Evolutionary conservation across 2,329 filamentous ascomycete genomes (phyloP).

Genomic region (Nigrograna mackinnonii): DNA sequence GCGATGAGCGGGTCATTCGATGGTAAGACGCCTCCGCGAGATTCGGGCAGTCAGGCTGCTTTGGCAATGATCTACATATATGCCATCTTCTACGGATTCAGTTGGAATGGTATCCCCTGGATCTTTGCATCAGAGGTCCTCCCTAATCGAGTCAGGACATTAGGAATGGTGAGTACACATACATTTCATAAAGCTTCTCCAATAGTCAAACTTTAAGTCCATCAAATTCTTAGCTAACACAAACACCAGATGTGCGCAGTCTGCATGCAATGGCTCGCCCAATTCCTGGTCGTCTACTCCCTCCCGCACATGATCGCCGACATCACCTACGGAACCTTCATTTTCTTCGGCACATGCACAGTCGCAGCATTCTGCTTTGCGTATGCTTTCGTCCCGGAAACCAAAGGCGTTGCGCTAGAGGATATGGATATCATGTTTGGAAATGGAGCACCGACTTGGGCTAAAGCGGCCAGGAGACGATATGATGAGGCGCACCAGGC

Average conservation of each 20-base stretch:
- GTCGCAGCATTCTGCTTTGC: slow-evolving; percentile 47
- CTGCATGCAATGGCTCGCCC: slow-evolving; percentile 3
- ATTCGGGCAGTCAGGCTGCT: slow-evolving; percentile 48
- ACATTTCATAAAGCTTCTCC: neutral
- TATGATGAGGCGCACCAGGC: slow-evolving; percentile 11
- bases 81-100: slow-evolving; percentile 66
- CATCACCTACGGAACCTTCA: slow-evolving; percentile 39
- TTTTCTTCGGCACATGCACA: slow-evolving; percentile 23
- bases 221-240: too few relatives aligned
- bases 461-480: slow-evolving; percentile 6
- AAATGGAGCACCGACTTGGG: slow-evolving; percentile 7
- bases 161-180: slow-evolving; percentile 1
- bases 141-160: slow-evolving; percentile 34
- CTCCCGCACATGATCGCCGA: slow-evolving; percentile 34
- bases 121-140: slow-evolving; percentile 62
- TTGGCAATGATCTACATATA: slow-evolving; percentile 70
- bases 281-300: slow-evolving; percentile 1
- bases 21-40: slow-evolving; percentile 21
- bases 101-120: slow-evolving; percentile 60
- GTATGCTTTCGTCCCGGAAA: slow-evolving; percentile 73
- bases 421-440: slow-evolving; percentile 82
- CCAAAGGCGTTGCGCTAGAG: slow-evolving; percentile 78
- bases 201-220: too few relatives aligned
- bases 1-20: neutral
- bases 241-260: slow-evolving; percentile 2